Evolutionary conservation across 2,329 filamentous ascomycete genomes (phyloP), one percentile per base, ranked within the genome.

Genomic region (Pseudocercospora pini-densiflorae): DNA sequence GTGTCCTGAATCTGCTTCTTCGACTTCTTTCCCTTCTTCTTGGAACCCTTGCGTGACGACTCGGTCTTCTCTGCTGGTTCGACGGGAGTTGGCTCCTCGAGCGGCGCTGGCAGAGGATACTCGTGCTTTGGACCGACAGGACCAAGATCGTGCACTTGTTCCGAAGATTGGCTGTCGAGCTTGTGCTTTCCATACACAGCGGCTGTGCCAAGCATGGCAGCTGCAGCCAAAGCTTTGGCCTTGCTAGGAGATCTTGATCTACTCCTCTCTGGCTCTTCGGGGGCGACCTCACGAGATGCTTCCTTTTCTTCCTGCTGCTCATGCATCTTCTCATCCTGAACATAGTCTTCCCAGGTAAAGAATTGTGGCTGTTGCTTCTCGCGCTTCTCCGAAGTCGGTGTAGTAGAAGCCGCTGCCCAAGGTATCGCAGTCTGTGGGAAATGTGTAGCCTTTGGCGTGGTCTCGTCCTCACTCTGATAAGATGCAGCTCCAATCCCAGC

Each of bases 391-490:
- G 24, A 62, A 53, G 66, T 51, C n/a, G 16, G 43, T 5, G 58
- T 53, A 33, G 61, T 60, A n/a, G 43, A 10, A 16, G 27, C 19
- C 14, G 59, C 19, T 10, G 60, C 23, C 64, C 64, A 66, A 23
- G 64, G 64, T 9, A 66, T 66, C 8, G 64, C 64, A 21, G 61
- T 61, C 8, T 60, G 45, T 21, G 61, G 55, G 9, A 61, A 63
- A 54, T 85, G 85, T 9, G 81, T 77, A 19, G 89, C 89, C 67
- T 88, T 91, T 1, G 91, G 91, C 1, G 91, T 93, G 0, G 86
- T 85, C 73, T 92, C 55, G 19, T 58, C 55, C 31, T 58, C 55
- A 43, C 55, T 58, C 10, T 58, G 55, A 24, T 58, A 43, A 16
- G 31, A 9, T 24, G 55, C 7, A 23, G 55, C 31, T 21, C 55